Evolutionary conservation across 2,329 filamentous ascomycete species (phyloP), one percentile per base, ranked within the genome.

Genomic region (Gaeumannomyces tritici): DNA sequence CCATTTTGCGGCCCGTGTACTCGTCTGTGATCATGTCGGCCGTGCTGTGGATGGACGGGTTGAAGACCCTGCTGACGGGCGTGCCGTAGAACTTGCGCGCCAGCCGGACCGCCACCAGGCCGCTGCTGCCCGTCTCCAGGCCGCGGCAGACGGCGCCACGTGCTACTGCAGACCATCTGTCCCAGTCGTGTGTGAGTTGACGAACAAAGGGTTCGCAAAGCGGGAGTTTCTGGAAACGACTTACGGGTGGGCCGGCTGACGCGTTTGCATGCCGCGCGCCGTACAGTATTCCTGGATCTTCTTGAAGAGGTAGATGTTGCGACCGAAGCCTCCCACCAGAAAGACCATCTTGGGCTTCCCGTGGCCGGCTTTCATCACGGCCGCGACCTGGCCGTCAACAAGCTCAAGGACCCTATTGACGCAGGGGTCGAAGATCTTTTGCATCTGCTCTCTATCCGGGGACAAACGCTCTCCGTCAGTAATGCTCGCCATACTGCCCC

Each of bases 11-110:
- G 26, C 63, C 64, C 7, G 65, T 66, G 60, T 60, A 33, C 28
- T 64, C 54, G 56, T 66, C 64, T 26, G 61, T 62, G 57, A 61
- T 65, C 57, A 61, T 60, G 59, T 66, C 65, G 9, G 61, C 63
- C 28, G 29, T 27, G 55, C 56, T 29, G 54, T 66, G 65, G 12
- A 64, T 24, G 31, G 47, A 47, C 8, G 65, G 65, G 18, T 55
- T 57, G 62, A 63, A 66, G 2, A 28, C n/a, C n/a, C 57, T 28
- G 6, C 47, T 51, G 28, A 54, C 57, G 4, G 65, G 61, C 11
- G 66, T 67, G 57, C 67, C 67, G 61, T 67, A 68, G 62, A 64
- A 64, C 57, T 66, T 66, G 57, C 67, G 62, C 55, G 66, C 63
- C 58, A 65, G 63, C 21, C 67, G 65, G 8, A 66, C 60, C 55